These are phyloP conservation scores for Penicillium coprophilum DNA, from an alignment of 495 filamentous ascomycete species.

Conservation along the genomic window DNA sequence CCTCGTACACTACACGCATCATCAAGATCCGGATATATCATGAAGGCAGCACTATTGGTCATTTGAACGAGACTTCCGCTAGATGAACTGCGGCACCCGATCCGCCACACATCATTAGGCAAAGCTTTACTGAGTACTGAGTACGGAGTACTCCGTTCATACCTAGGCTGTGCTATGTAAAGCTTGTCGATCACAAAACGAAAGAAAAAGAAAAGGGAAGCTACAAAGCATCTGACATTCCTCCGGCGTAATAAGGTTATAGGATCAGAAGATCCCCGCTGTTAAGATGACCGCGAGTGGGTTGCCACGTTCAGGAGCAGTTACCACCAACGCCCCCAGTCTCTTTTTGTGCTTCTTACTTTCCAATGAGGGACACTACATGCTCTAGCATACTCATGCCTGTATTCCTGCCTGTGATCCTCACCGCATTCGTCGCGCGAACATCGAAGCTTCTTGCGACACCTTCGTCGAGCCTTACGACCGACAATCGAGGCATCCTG, in stretches of 20 bases:
- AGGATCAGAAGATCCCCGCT: slow-evolving; percentile 21
- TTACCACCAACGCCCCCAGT: slow-evolving; percentile 14
- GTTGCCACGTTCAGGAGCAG: slow-evolving; percentile 27
- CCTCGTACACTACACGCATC: slow-evolving; percentile 4
- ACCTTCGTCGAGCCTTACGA: not conserved
- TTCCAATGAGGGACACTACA: not conserved
- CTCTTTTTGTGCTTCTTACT: not conserved
- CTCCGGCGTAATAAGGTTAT: slow-evolving; percentile 19
- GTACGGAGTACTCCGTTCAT: not conserved
- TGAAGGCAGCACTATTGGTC: not conserved
- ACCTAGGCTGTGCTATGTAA: not conserved
- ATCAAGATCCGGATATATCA: not conserved
- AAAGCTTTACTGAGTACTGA: not conserved
- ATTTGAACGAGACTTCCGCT: not conserved
- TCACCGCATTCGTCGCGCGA: not conserved
- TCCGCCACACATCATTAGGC: not conserved
- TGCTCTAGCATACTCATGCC: not conserved
- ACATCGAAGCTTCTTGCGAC: not conserved
- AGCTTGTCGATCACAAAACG: slow-evolving; percentile 10
- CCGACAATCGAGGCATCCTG: not conserved
- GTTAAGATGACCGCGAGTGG: slow-evolving; percentile 24
- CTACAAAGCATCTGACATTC: not conserved
- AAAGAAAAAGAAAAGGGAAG: not conserved
- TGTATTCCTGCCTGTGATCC: not conserved
- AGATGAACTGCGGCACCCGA: not conserved